These are phyloP conservation scores for Phytophthora constricta DNA, from an alignment of 352 stramenopile genomes.

Conservation along the genomic window DNA sequence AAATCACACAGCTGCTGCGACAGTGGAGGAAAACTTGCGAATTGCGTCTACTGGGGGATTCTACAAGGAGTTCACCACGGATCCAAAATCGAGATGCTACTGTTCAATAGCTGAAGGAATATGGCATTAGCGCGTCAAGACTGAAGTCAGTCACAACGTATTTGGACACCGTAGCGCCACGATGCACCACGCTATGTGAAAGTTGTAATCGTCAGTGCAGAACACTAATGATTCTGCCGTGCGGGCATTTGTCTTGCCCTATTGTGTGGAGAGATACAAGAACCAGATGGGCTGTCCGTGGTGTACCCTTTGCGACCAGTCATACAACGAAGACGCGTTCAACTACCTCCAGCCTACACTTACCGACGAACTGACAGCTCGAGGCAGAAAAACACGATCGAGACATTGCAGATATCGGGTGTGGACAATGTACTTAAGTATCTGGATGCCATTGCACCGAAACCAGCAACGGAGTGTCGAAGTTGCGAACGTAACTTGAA, in stretches of 20 bases:
- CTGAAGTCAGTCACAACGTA: constrained; percentile 40
- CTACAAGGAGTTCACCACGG: constrained; percentile 36
- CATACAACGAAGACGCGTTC: constrained; percentile 31
- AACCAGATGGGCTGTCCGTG: constrained; percentile 4
- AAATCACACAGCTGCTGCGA: constrained; percentile 45
- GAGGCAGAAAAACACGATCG: constrained; percentile 54
- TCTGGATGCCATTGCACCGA: constrained; percentile 46
- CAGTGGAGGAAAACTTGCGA: constrained; percentile 53
- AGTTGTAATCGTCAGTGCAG: constrained; percentile 74
- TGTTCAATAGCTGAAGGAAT: constrained; percentile 36
- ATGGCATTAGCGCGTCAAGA: constrained; percentile 35
- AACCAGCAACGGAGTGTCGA: constrained; percentile 58
- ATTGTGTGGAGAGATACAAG: constrained; percentile 80
- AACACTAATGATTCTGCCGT: constrained; percentile 90
- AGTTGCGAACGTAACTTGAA: constrained; percentile 77
- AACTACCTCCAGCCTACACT: constrained; percentile 26
- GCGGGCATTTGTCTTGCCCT: constrained; percentile 90
- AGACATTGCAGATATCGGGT: constrained; percentile 33
- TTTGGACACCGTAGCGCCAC: constrained; percentile 39
- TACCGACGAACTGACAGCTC: constrained; percentile 22
- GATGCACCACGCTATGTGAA: constrained; percentile 57
- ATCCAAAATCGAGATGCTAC: constrained; percentile 41
- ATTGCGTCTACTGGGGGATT: constrained; percentile 53
- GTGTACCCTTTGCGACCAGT: constrained; percentile 24
- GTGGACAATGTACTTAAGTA: constrained; percentile 46